phyloP scores from a whole-genome alignment of 305 asterid species.

The Petunia hybrid region DNA sequence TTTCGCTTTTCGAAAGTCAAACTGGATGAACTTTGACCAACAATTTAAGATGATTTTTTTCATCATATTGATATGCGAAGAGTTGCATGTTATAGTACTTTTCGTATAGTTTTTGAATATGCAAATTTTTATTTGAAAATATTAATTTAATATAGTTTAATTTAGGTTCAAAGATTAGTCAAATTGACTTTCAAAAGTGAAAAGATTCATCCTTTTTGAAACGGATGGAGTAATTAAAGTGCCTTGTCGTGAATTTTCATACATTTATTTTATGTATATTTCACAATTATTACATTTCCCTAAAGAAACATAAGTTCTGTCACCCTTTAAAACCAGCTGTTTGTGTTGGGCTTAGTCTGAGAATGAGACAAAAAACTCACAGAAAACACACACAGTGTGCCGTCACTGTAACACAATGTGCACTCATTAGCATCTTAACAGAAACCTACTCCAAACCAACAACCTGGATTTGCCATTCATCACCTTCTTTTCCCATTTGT shows the following conservation, averaged over 20 bases:
- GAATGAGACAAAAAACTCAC: neutral
- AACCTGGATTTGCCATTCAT: neutral
- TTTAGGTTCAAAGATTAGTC: too few relatives aligned
- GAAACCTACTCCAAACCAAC: slow-evolving; percentile 13
- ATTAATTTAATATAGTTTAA: too few relatives aligned
- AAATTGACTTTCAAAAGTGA: too few relatives aligned
- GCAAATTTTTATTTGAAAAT: too few relatives aligned
- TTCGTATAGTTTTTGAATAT: too few relatives aligned
- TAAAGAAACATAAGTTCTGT: slow-evolving; percentile 17
- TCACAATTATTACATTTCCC: neutral
- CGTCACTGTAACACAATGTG: slow-evolving; percentile 16
- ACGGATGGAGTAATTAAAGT: neutral
- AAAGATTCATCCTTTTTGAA: too few relatives aligned
- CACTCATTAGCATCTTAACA: neutral
- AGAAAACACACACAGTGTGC: neutral
- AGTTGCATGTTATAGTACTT: too few relatives aligned
- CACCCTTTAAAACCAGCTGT: slow-evolving; percentile 13
- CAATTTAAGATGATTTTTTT: too few relatives aligned
- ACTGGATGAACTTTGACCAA: too few relatives aligned
- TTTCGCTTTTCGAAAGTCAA: too few relatives aligned
- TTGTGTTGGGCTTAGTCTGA: slow-evolving; percentile 4
- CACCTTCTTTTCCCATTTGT: neutral
- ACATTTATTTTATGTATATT: neutral
- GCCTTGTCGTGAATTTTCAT: neutral
- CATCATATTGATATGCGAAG: too few relatives aligned